phyloP scores from a whole-genome alignment of 202 grass and related monocot genomes.

The Schoenoplectus triqueter region DNA sequence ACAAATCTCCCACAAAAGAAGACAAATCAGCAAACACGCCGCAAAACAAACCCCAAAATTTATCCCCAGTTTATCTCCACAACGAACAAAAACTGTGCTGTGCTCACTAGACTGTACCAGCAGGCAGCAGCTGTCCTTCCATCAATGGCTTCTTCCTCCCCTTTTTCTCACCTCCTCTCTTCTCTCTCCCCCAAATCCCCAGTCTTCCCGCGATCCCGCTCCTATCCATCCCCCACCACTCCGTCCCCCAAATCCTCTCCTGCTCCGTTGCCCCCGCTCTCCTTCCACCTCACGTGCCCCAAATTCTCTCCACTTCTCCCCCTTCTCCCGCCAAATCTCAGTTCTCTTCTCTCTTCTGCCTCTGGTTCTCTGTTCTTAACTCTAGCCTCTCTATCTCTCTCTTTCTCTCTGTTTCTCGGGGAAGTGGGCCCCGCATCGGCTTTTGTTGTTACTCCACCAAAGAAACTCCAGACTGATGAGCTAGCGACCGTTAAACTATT shows the following conservation, averaged over 20 bases:
- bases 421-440: constrained; percentile 64
- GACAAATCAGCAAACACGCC: constrained; percentile 14
- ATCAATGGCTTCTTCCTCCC: constrained; percentile 54
- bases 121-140: constrained; percentile 37
- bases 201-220: constrained; percentile 38
- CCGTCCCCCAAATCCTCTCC: constrained; percentile 17
- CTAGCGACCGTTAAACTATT: constrained; percentile 90
- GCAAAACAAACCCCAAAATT: constrained; percentile 1
- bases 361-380: constrained; percentile 58
- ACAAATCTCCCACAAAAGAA: background rate
- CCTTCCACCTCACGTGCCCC: constrained; percentile 6
- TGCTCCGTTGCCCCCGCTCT: background rate
- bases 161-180: constrained; percentile 38
- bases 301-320: constrained; percentile 9
- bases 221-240: constrained; percentile 23
- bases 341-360: constrained; percentile 52
- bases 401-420: constrained; percentile 61
- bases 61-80: constrained; percentile 26
- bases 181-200: constrained; percentile 37
- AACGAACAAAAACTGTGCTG: background rate
- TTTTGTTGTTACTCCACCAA: constrained; percentile 70
- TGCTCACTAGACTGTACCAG: background rate
- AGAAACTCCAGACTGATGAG: constrained; percentile 94
- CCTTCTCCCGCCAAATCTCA: constrained; percentile 34
- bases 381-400: constrained; percentile 60